Evolutionary conservation across 169 alveolate species (phyloP), one percentile per base, ranked within the genome.

Genomic region (Plasmodium gallinaceum): DNA sequence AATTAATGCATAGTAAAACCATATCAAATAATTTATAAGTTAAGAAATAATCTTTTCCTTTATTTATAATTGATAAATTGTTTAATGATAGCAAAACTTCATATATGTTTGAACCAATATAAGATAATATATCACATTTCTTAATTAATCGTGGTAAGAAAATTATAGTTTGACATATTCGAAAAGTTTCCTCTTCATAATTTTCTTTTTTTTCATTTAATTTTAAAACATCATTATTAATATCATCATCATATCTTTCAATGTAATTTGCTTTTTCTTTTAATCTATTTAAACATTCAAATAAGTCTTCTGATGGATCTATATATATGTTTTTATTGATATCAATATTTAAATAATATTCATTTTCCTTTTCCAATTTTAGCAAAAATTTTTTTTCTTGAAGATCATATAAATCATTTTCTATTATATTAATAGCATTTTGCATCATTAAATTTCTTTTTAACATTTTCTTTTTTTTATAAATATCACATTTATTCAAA

Each of bases 301-400:
- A 78, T 46, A 78, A 69, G 32, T 78, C 89, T 32, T 65, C 89
- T 42, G 89, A 42, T 7, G 89, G 89, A 26, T 78, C 72, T 48
- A 58, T 32, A 52, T 65, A 78, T 78, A 78, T 78, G 18, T 78
- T 5, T 68, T 51, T 78, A 20, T 78, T 78, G 39, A 57, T 0
- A 45, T 58, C 89, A n/a, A 78, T 26, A 57, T 78, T 51, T 45
- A 78, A 70, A 69, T 78, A 78, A 24, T 14, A 65, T 52, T 62
- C 89, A 57, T 78, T 62, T 78, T 78, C 80, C 14, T 46, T 61
- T 12, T 64, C 61, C 26, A 78, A 43, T 58, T 78, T 54, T 24
- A 51, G 57, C 46, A 78, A 12, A 70, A 78, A 78, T 18, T 64
- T 46, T 45, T 65, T 64, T 70, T 78, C 89, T 7, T 65, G 71